phyloP scores from a whole-genome alignment of 2,329 filamentous ascomycete species.

The Pseudogymnoascus sp. region DNA sequence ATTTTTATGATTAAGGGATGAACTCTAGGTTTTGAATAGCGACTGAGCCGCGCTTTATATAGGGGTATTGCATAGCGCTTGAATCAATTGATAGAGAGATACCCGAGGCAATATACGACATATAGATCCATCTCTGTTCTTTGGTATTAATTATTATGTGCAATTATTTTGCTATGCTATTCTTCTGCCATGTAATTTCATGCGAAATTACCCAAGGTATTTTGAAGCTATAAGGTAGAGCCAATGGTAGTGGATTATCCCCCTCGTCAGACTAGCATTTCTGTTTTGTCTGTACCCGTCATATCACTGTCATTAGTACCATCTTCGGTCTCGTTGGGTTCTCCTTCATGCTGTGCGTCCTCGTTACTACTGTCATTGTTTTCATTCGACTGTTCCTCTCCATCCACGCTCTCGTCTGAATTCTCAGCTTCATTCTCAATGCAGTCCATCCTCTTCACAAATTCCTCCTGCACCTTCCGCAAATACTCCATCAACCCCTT shows the following conservation, averaged over 20 bases:
- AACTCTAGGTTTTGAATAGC: neutral
- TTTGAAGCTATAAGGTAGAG: neutral
- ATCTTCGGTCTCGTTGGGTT: neutral
- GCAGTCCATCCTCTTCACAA: constrained; percentile 59
- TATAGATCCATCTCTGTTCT: neutral
- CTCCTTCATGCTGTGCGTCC: neutral
- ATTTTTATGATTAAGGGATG: constrained; percentile 60
- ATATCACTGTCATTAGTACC: neutral
- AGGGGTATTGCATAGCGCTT: neutral
- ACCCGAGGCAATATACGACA: constrained; percentile 2
- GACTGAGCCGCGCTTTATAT: neutral
- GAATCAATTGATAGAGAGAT: constrained; percentile 2
- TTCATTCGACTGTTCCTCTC: neutral
- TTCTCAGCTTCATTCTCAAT: constrained; percentile 40
- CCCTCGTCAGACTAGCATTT: neutral
- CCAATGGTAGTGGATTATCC: neutral
- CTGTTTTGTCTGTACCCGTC: neutral
- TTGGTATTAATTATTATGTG: neutral
- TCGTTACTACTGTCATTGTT: neutral
- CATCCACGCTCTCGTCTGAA: neutral
- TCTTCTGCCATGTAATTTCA: neutral
- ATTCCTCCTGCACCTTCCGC: constrained; percentile 63
- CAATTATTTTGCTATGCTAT: neutral
- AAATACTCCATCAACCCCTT: constrained; percentile 57
- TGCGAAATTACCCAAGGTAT: neutral